These are phyloP conservation scores for Begonia peltatifolia DNA, from an alignment of 306 rosid genomes.

Conservation along the genomic window DNA sequence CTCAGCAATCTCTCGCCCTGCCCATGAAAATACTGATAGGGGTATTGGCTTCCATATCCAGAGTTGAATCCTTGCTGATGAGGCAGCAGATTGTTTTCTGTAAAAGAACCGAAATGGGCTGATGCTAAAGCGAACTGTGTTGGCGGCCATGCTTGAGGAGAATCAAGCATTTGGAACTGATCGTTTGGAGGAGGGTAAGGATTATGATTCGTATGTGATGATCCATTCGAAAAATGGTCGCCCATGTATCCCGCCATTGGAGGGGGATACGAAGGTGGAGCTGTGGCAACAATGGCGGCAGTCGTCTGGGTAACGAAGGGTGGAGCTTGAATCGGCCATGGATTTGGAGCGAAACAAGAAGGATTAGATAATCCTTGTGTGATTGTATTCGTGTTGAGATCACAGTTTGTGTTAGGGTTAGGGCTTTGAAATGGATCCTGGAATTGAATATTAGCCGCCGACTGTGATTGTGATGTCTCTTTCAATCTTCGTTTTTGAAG, in stretches of 20 bases:
- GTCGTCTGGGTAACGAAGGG: not conserved
- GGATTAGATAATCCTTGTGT: slow-evolving; percentile 12
- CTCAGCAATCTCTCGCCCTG: slow-evolving; percentile 39
- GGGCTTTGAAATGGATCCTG: slow-evolving; percentile 28
- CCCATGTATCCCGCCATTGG: slow-evolving; percentile 35
- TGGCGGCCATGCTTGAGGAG: slow-evolving; percentile 41
- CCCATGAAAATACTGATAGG: slow-evolving; percentile 34
- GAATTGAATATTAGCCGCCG: slow-evolving; percentile 2
- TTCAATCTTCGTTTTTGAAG: slow-evolving; percentile 21
- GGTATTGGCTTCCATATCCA: slow-evolving; percentile 32
- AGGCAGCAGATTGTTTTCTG: slow-evolving; percentile 19
- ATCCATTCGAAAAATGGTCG: not conserved
- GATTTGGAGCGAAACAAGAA: slow-evolving; percentile 18
- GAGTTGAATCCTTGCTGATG: slow-evolving; percentile 15
- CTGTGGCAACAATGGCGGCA: slow-evolving; percentile 1
- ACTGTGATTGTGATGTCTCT: no score
- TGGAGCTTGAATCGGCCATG: slow-evolving; percentile 8
- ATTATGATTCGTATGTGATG: not conserved
- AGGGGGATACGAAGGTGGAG: slow-evolving; percentile 14
- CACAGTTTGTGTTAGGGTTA: slow-evolving; percentile 12
- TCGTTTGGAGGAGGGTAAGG: slow-evolving; percentile 23
- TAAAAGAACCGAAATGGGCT: slow-evolving; percentile 35
- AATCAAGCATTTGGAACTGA: slow-evolving; percentile 36
- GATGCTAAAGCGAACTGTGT: slow-evolving; percentile 33
- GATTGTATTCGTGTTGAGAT: slow-evolving; percentile 6